Conservation (phyloP, 352 stramenopile genomes). For the Phytophthora syringae region DNA sequence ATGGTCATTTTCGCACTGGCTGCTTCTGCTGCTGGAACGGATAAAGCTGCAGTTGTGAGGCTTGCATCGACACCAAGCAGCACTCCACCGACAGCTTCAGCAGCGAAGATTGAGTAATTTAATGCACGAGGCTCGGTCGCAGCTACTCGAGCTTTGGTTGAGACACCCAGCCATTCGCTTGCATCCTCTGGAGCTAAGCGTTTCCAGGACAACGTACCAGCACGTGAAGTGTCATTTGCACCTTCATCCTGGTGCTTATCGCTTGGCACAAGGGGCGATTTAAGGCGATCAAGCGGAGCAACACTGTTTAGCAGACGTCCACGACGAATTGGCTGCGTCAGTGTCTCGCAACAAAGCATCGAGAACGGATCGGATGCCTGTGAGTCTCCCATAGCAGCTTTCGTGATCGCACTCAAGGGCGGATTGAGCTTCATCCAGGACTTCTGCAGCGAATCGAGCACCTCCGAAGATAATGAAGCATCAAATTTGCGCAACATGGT, state of each 20-base stretch:
- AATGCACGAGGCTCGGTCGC: constrained; percentile 62
- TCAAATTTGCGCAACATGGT: constrained; percentile 47
- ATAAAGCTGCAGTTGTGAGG: constrained; percentile 5
- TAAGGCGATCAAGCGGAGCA: constrained; percentile 56
- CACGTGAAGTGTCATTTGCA: constrained; percentile 29
- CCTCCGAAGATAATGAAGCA: constrained; percentile 15
- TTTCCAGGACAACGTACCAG: constrained; percentile 67
- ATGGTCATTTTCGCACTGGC: constrained; percentile 65
- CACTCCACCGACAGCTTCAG: constrained; percentile 15
- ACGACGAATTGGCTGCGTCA: constrained; percentile 65
- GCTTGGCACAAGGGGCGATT: constrained; percentile 14
- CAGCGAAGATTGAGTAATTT: constrained; percentile 54
- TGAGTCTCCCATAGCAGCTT: constrained; percentile 26
- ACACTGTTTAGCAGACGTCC: constrained; percentile 67
- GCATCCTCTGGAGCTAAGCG: constrained; percentile 68
- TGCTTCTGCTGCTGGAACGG: constrained; percentile 10
- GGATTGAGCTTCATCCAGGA: constrained; percentile 64
- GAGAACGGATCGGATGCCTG: constrained; percentile 58
- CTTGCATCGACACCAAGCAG: constrained; percentile 11
- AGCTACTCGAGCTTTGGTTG: constrained; percentile 50
- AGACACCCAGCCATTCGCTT: constrained; percentile 66
- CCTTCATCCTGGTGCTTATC: constrained; percentile 24
- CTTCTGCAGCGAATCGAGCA: constrained; percentile 54
- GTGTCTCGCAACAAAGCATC: constrained; percentile 68
- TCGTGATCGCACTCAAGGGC: constrained; percentile 50